Conservation (phyloP, 768 basidiomycete species). For the button mushroom (Agaricus bisporus) region DNA sequence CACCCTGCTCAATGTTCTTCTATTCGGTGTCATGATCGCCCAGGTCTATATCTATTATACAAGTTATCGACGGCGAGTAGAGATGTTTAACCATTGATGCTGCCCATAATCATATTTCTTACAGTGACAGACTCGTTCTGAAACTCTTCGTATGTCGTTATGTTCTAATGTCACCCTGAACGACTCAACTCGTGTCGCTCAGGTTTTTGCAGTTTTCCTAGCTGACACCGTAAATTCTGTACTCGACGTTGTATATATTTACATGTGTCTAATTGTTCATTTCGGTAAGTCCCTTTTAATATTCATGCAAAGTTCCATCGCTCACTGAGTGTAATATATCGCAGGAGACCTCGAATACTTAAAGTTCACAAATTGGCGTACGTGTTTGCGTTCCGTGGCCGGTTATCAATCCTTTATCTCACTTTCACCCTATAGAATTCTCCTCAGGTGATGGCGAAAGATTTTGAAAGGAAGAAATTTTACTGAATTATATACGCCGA, state of each 20-base stretch:
- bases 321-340: neutral
- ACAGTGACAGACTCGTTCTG: constrained; percentile 40
- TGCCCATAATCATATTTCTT: neutral
- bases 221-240: constrained; percentile 42
- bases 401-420: too few species aligned
- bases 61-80: constrained; percentile 18
- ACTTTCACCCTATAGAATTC: too few species aligned
- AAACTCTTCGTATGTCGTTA: constrained; percentile 35
- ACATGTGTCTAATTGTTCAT: constrained; percentile 37
- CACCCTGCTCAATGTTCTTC: constrained; percentile 13
- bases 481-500: too few species aligned
- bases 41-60: constrained; percentile 44
- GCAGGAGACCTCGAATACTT: constrained; percentile 14
- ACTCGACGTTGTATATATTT: constrained; percentile 39
- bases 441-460: too few species aligned
- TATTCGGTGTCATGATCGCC: constrained; percentile 44
- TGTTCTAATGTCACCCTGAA: constrained; percentile 23
- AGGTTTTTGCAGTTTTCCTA: constrained; percentile 24
- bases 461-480: too few species aligned
- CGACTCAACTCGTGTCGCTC: neutral
- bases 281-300: constrained; percentile 29
- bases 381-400: neutral
- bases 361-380: constrained; percentile 1
- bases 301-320: neutral
- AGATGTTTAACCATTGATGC: too few species aligned